Evolutionary conservation across 495 filamentous ascomycete genomes (phyloP).

Genomic region (Opeltia flavorubescens): DNA sequence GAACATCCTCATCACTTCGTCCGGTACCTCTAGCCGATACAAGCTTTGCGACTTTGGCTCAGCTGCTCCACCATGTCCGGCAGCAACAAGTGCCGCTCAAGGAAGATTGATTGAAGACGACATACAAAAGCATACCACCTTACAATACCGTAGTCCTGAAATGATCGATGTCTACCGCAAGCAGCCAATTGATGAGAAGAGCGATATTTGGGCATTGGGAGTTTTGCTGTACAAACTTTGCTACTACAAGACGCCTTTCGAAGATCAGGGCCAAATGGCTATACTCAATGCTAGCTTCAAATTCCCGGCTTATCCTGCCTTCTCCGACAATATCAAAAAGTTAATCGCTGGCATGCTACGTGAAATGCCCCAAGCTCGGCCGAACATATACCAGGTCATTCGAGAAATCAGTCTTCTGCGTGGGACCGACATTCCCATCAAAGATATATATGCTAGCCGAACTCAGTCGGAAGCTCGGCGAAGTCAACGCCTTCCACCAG

Average conservation of each 20-base stretch:
- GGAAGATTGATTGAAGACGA: constrained; percentile 90
- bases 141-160: constrained; percentile 95
- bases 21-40: constrained; percentile 48
- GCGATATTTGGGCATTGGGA: constrained; percentile 94
- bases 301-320: constrained; percentile 73
- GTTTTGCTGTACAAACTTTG: constrained; percentile 96
- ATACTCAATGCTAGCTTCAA: constrained; percentile 94
- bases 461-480: constrained; percentile 47
- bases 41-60: constrained; percentile 98
- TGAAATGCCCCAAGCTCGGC: constrained; percentile 66
- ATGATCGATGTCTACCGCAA: constrained; percentile 98
- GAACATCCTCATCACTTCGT: constrained; percentile 80
- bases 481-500: constrained; percentile 46
- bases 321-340: constrained; percentile 81
- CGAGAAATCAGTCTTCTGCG: constrained; percentile 79
- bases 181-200: constrained; percentile 96
- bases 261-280: constrained; percentile 95
- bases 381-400: constrained; percentile 88
- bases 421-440: constrained; percentile 74
- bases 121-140: constrained; percentile 89
- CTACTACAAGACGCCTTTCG: constrained; percentile 98
- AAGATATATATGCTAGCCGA: constrained; percentile 77
- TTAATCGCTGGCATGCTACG: constrained; percentile 88
- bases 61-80: constrained; percentile 66
- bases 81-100: constrained; percentile 72